Evolutionary conservation across 78 protist genomes (phyloP), one percentile per base, ranked within the genome.

Genomic region (Blattamonas nauphoetae): DNA sequence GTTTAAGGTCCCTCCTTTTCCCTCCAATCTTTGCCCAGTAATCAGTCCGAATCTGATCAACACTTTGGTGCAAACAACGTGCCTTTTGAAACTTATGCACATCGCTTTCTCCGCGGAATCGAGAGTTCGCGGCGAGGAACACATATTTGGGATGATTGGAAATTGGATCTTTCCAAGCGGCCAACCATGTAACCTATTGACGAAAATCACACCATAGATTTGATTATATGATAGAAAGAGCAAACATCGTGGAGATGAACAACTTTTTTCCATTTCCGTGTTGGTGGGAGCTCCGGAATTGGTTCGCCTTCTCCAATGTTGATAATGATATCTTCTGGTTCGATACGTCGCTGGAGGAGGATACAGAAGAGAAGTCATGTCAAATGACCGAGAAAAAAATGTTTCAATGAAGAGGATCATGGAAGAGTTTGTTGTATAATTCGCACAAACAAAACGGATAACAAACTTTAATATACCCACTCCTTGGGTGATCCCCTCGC

Each of bases 401-500:
- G 35, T 80, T 6, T 11, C 34, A 33, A 80, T 33, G 29, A 35
- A 34, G 32, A 55, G 71, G 71, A 21, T 55, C 71, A 55, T 11
- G 71, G 21, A 21, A 55, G 71, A 21, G 71, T 55, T 21, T 29
- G 71, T 11, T 11, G 11, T 55, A 11, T 11, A 55, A 55, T 55
- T 21, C 71, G 35, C 21, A n/a, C n/a, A n/a, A n/a, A 29, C 11
- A 55, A 55, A 55, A 55, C 11, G 11, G 21, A 55, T 29, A 29
- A 1, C 45, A 5, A 32, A 80, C 89, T 88, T 97, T 98, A 38
- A 96, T 45, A 84, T 4, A 81, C 44, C 99, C 99, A 81, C 88
- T 88, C 87, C 90, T 92, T 4, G 99, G 99, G 91, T 98, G 99
- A n/a, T 85, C 93, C 46, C 99, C 99, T 34, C 99, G 93, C 2